Evolutionary conservation across 768 basidiomycete genomes (phyloP).

Genomic region (Brasilioporus rufonigricans): DNA sequence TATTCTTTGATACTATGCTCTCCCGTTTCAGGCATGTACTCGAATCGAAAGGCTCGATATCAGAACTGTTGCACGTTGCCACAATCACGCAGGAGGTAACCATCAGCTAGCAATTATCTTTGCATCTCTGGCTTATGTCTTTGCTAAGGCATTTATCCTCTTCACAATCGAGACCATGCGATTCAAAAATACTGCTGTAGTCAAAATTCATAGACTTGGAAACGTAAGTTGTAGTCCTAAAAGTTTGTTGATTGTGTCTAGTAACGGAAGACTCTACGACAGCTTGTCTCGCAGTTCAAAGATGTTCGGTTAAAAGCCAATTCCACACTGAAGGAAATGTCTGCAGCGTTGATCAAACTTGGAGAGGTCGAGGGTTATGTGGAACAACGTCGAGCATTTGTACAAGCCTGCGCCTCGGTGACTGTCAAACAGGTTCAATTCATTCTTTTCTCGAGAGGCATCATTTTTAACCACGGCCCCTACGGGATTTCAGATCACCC

Average conservation of each 20-base stretch:
- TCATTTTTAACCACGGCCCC: not conserved
- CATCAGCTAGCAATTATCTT: not conserved
- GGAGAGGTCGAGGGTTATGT: conserved; percentile 51
- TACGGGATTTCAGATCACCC: conserved; percentile 47
- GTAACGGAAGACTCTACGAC: conserved; percentile 5
- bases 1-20: conserved; percentile 64
- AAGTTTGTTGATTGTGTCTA: not conserved
- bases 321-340: conserved; percentile 55
- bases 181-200: conserved; percentile 67
- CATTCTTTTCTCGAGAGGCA: not conserved
- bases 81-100: conserved; percentile 72
- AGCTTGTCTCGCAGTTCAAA: conserved; percentile 72
- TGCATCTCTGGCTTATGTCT: not conserved
- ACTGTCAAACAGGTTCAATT: conserved; percentile 35
- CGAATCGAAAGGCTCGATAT: conserved; percentile 39
- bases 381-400: conserved; percentile 51
- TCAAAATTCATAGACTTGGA: conserved; percentile 73
- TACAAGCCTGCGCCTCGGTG: conserved; percentile 48
- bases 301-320: conserved; percentile 53
- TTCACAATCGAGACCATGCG: conserved; percentile 67
- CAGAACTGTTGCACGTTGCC: conserved; percentile 68
- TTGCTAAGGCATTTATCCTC: conserved; percentile 63
- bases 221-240: conserved; percentile 43
- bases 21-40: conserved; percentile 47
- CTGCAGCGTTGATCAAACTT: conserved; percentile 46